Conservation (phyloP, 495 filamentous ascomycete species). For the Neurospora africana region DNA sequence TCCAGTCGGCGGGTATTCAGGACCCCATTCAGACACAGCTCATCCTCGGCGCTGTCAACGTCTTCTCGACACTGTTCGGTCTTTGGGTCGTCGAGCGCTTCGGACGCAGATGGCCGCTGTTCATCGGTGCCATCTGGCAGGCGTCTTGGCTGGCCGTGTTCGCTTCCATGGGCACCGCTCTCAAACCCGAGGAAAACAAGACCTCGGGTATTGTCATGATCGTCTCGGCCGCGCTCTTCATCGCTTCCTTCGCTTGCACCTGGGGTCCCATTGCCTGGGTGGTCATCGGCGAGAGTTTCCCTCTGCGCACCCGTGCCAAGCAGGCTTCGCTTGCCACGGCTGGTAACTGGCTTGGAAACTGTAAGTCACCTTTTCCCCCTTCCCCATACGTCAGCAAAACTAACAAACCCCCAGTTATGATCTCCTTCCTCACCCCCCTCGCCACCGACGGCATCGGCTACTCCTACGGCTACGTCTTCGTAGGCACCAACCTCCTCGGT, state of each 20-base stretch:
- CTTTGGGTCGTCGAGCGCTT: conserved; percentile 58
- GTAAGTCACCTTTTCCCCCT: conserved; percentile 8
- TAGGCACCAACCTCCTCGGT: conserved; percentile 53
- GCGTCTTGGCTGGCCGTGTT: conserved; percentile 60
- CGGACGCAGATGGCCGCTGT: conserved; percentile 55
- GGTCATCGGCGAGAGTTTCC: conserved; percentile 66
- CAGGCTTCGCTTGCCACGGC: conserved; percentile 64
- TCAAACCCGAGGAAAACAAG: conserved; percentile 35
- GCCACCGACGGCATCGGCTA: conserved; percentile 60
- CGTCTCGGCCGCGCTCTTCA: conserved; percentile 65
- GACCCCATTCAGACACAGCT: conserved; percentile 58
- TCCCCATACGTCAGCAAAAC: background rate
- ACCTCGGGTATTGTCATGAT: conserved; percentile 58
- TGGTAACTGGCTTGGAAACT: conserved; percentile 75
- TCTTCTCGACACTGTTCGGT: conserved; percentile 54
- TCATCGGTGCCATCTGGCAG: conserved; percentile 56
- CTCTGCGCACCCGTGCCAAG: conserved; percentile 58
- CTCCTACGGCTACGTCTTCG: conserved; percentile 73
- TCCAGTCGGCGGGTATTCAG: conserved; percentile 49
- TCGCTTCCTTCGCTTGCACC: conserved; percentile 48
- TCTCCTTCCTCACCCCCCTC: conserved; percentile 76
- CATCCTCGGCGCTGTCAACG: conserved; percentile 62
- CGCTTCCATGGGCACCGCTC: conserved; percentile 46
- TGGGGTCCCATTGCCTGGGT: conserved; percentile 80
- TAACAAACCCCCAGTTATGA: conserved; percentile 39